Evolutionary conservation across 805 yeast genomes (phyloP).

Genomic region (Saccharomyces mikatae): DNA sequence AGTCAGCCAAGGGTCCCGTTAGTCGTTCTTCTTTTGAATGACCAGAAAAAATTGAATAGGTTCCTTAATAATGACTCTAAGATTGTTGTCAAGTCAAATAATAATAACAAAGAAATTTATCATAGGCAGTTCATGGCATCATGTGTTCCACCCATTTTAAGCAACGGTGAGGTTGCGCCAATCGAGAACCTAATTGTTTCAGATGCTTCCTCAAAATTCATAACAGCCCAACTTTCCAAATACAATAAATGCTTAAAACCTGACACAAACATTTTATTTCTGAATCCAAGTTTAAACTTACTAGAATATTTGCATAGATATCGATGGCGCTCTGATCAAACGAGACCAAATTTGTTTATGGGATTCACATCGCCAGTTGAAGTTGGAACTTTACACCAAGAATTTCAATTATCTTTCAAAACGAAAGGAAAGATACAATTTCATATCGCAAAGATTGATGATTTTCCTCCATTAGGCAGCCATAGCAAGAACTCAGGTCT

Average conservation of each 20-base stretch:
- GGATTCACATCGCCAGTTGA: slow-evolving; percentile 32
- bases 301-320: slow-evolving; percentile 38
- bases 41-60: slow-evolving; percentile 34
- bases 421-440: background rate
- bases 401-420: background rate
- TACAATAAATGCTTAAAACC: slow-evolving; percentile 35
- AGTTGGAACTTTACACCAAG: background rate
- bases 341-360: slow-evolving; percentile 50
- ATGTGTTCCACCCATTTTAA: slow-evolving; percentile 24
- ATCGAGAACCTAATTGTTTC: slow-evolving; percentile 52
- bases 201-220: slow-evolving; percentile 49
- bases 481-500: background rate
- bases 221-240: slow-evolving; percentile 43
- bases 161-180: slow-evolving; percentile 24
- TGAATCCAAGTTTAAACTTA: slow-evolving; percentile 71
- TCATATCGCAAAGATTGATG: background rate
- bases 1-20: slow-evolving; percentile 33
- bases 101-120: slow-evolving; percentile 1
- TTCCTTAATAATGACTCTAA: slow-evolving; percentile 37
- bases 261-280: slow-evolving; percentile 49
- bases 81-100: slow-evolving; percentile 21
- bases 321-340: slow-evolving; percentile 43
- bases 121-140: slow-evolving; percentile 28
- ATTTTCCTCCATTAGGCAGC: background rate
- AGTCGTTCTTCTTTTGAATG: slow-evolving; percentile 36